phyloP scores from a whole-genome alignment of 768 basidiomycete species.

The Boletus coccyginus region DNA sequence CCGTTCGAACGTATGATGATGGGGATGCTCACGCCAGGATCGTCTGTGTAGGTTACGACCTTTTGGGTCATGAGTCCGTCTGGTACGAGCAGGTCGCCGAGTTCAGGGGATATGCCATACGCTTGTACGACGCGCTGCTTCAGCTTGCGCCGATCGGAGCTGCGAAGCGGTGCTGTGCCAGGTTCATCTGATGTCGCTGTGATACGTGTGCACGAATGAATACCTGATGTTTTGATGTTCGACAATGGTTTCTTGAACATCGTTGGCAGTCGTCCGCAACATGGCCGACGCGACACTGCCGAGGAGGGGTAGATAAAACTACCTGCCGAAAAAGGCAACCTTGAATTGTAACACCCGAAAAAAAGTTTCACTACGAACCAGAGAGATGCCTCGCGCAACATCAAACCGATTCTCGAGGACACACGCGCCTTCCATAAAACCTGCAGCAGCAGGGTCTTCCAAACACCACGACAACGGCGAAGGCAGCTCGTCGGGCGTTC shows the following conservation, averaged over 20 bases:
- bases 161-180: conserved; percentile 56
- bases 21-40: conserved; percentile 52
- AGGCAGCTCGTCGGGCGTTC: conserved; percentile 41
- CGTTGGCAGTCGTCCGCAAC: not conserved
- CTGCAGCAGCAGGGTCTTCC: conserved; percentile 21
- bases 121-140: conserved; percentile 52
- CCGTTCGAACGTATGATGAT: not conserved
- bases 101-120: conserved; percentile 51
- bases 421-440: conserved; percentile 61
- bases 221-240: conserved; percentile 65
- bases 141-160: conserved; percentile 72
- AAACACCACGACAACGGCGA: conserved; percentile 43
- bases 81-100: conserved; percentile 69
- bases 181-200: not conserved
- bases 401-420: conserved; percentile 68
- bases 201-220: not conserved
- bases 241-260: conserved; percentile 83
- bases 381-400: conserved; percentile 75
- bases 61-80: conserved; percentile 69
- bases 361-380: not conserved
- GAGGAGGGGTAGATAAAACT: not conserved
- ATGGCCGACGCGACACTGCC: no score
- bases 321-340: conserved; percentile 18
- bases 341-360: not conserved
- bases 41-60: conserved; percentile 60